Percentiles rank a stretch among this genome's conserved stretches.
These are phyloP conservation scores for Penicillium sp. DNA, from an alignment of 2,329 filamentous ascomycete species.

Conservation along the genomic window DNA sequence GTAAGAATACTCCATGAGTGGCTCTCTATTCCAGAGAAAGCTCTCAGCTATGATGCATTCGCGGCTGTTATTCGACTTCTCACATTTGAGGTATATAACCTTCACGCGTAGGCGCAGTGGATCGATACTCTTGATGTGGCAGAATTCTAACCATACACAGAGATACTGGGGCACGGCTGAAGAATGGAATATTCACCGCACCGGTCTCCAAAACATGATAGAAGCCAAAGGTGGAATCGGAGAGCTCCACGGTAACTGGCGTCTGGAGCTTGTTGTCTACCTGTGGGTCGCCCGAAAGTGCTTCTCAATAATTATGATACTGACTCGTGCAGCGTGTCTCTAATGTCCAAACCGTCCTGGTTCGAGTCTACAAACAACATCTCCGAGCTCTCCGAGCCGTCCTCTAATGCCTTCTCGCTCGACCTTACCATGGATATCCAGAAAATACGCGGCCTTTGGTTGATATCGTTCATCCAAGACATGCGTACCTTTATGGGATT, in stretches of 20 bases:
- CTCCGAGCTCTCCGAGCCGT: constrained; percentile 2
- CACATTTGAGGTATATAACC: constrained; percentile 32
- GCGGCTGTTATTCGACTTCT: constrained; percentile 33
- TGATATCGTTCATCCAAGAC: constrained; percentile 31
- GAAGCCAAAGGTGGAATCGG: constrained; percentile 33
- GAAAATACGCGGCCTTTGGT: constrained; percentile 28
- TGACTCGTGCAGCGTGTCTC: constrained; percentile 19
- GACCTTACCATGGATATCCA: constrained; percentile 19
- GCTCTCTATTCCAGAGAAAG: constrained; percentile 24
- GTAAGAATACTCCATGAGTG: constrained; percentile 31
- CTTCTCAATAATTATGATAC: not conserved
- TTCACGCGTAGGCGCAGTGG: not conserved
- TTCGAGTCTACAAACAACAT: constrained; percentile 26
- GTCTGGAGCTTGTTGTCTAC: constrained; percentile 27
- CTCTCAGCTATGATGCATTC: constrained; percentile 36
- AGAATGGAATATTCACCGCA: constrained; percentile 35
- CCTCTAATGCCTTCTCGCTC: not conserved
- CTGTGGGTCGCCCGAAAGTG: constrained; percentile 22
- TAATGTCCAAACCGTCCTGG: constrained; percentile 31
- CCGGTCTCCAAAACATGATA: constrained; percentile 33
- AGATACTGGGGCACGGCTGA: constrained; percentile 35
- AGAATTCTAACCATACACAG: constrained; percentile 13
- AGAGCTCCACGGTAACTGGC: constrained; percentile 31
- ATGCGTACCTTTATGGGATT: constrained; percentile 29
- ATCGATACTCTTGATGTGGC: not conserved